Base-by-base conservation (phyloP, 2,329 filamentous ascomycete species). In the Penicillium frequentans region DNA sequence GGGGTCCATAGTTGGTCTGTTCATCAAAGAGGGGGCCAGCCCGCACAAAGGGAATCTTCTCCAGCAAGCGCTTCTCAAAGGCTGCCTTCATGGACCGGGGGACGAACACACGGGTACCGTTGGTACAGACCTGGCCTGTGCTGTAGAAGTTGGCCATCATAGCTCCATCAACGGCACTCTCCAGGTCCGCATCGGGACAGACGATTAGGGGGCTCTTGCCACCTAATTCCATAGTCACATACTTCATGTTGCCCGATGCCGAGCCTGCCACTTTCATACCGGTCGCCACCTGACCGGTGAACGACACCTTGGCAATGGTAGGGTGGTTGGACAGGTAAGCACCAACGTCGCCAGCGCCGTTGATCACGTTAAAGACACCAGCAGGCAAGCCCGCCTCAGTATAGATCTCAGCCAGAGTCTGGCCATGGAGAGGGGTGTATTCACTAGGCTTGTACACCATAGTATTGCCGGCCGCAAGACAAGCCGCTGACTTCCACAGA, bases 121-220 rank as follows among this genome's bases (percentile, higher is more conserved):
- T 96, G 50, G 92, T 96, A 82, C 92, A 96, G 50, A 96, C 91
- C 75, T 96, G 92, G 29, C 92, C 92, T 0, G 90, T 90, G 64
- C 89, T 92, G 81, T 90, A 96, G 78, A 96, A 96, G 75, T 96
- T 96, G 66, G 91, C 92, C 81, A 96, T 91, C 89, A 96, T 93
- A 61, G 91, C 91, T 29, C 90, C 89, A 68, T 96, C 88, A 33
- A 91, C 92, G n/a, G 92, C 92, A 67, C 86, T 85, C 46, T 90
- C 87, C 21, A 93, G 74, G 51, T 91, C 85, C 16, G 89, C 90
- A 68, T 96, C 91, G 1, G 90, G 90, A 1, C 96, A 84, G 47
- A 96, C 82, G 50, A 96, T 80, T 43, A 91, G 80, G 0, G 91
- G 90, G 58, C 88, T 91, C 78, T 96, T 96, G 49, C 92, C 92